Evolutionary conservation across 345 rosid species (phyloP), one percentile per base, ranked within the genome.

Genomic region (Melaleuca alternifolia): DNA sequence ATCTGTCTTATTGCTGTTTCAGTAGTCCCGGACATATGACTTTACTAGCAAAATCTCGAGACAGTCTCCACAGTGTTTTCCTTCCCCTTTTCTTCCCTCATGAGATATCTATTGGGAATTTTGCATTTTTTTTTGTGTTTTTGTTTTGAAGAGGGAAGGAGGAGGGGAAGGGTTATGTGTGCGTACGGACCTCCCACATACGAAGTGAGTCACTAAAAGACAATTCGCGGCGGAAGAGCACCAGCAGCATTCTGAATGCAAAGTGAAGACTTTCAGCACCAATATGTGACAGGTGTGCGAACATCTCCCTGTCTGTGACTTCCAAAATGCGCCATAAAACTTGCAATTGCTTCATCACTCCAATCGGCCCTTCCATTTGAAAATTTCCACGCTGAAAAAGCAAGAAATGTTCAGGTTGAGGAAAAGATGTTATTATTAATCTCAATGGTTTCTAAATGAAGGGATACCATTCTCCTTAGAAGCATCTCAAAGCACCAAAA

Each of bases 401-500:
- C 6, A 46, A 61, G 21, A 88, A 88, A 84, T 48, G 86, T 24
- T 50, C 33, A 33, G 51, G 33, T 50, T 59, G 50, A 24, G 81
- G 44, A 24, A 53, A 62, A 85, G 48, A 85, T 28, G 46, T 16
- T 46, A 15, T 24, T 18, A 41, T 85, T 24, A 44, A 85, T 57
- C 37, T 85, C n/a, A 28, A 21, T 37, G 53, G 53, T 85, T 33
- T 83, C 37, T 46, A 57, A 54, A 84, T 84, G 28, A 76, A 56
- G 30, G 57, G 88, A 85, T 95, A 96, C 99, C 97, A 92, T 95
- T 95, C 97, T 94, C 92, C 98, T 94, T 86, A 96, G 87, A 87
- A 96, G 98, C 98, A 96, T 96, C 94, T 95, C 99, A 90, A 96
- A 96, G 93, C 98, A 96, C 99, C 99, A 96, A 92, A 96, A 96